These are phyloP conservation scores for Carnegiea gigantea DNA, from an alignment of 179 eudicot genomes.

Conservation along the genomic window DNA sequence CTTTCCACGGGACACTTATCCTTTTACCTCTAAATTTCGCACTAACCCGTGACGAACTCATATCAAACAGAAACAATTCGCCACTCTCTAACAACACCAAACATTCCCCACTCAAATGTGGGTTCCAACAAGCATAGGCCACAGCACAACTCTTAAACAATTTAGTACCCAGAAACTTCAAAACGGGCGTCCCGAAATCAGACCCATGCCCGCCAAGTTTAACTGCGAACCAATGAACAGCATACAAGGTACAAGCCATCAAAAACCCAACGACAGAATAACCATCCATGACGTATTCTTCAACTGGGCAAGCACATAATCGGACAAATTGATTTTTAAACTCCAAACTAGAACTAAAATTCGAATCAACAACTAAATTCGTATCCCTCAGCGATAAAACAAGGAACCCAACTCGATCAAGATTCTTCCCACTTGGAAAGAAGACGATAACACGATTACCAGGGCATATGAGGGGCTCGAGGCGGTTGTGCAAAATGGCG, in stretches of 20 bases:
- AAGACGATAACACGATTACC: constrained; percentile 25
- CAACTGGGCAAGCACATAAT: constrained; percentile 20
- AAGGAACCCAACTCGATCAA: constrained; percentile 30
- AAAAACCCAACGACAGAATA: constrained; percentile 25
- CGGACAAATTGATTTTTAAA: constrained; percentile 27
- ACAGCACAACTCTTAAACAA: constrained; percentile 29
- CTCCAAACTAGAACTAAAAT: constrained; percentile 15
- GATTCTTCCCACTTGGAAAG: constrained; percentile 31
- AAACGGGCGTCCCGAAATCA: constrained; percentile 22
- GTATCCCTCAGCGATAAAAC: constrained; percentile 25
- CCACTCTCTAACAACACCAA: constrained; percentile 35
- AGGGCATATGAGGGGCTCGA: constrained; percentile 29
- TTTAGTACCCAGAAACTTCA: constrained; percentile 29
- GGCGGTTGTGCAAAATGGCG: constrained; percentile 16
- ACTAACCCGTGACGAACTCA: constrained; percentile 31
- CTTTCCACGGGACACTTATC: constrained; percentile 45
- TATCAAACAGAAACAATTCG: constrained; percentile 39
- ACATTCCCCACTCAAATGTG: constrained; percentile 29
- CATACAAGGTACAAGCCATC: constrained; percentile 31
- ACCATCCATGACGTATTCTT: constrained; percentile 7
- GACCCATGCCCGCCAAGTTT: constrained; percentile 19
- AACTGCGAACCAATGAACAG: constrained; percentile 36
- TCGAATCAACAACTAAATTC: constrained; percentile 15
- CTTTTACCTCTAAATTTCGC: constrained; percentile 37
- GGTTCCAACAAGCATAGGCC: constrained; percentile 37